phyloP scores from a whole-genome alignment of 805 yeast species.

The Blastobotrys americana region DNA sequence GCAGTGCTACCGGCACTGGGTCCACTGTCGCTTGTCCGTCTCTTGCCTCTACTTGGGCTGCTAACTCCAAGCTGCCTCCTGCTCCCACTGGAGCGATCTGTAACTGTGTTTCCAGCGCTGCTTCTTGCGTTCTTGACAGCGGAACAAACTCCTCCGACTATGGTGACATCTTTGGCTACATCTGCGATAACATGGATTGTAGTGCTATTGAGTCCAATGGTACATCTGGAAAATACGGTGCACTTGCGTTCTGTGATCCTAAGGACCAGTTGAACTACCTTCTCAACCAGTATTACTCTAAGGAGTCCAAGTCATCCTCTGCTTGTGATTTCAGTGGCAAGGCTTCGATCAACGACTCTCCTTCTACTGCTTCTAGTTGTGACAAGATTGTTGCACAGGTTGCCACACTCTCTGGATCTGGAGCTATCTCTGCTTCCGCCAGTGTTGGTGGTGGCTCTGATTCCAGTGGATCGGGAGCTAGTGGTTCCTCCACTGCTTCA shows the following conservation, averaged over 20 bases:
- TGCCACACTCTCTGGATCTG: constrained; percentile 58
- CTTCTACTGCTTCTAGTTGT: constrained; percentile 45
- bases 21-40: constrained; percentile 42
- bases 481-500: constrained; percentile 26
- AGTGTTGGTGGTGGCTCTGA: constrained; percentile 20
- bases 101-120: constrained; percentile 49
- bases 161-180: constrained; percentile 47
- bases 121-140: constrained; percentile 52
- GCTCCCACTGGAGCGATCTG: constrained; percentile 64
- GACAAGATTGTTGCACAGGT: constrained; percentile 50
- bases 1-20: constrained; percentile 34
- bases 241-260: constrained; percentile 64
- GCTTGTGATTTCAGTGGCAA: constrained; percentile 72
- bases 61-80: constrained; percentile 64
- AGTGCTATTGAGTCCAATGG: constrained; percentile 56
- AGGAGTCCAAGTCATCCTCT: constrained; percentile 36
- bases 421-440: constrained; percentile 42
- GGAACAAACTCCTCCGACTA: constrained; percentile 49
- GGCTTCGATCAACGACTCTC: constrained; percentile 44
- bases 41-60: constrained; percentile 51
- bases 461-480: constrained; percentile 20
- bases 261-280: constrained; percentile 63
- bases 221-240: constrained; percentile 60
- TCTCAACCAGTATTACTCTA: constrained; percentile 55
- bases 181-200: constrained; percentile 58